Percentiles rank a stretch among this genome's conserved stretches.
Conservation (phyloP, 495 filamentous ascomycete genomes). For the Lepidopterella palustris region DNA sequence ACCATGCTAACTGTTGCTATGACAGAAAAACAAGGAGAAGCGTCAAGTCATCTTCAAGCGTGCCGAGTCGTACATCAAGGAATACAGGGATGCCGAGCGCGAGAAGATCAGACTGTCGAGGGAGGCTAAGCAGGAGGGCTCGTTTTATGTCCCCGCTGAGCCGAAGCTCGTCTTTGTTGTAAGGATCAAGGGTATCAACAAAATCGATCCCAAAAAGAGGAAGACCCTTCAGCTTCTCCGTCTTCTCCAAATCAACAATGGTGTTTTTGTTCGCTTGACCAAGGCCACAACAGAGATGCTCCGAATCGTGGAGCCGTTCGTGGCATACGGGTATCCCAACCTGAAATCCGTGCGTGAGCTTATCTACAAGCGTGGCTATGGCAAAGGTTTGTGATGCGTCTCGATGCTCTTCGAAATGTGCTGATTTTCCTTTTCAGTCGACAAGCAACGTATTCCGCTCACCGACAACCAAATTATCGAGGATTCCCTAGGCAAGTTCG, state of each 20-base stretch:
- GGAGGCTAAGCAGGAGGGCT: constrained; percentile 82
- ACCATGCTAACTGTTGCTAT: constrained; percentile 26
- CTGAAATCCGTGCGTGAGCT: constrained; percentile 98
- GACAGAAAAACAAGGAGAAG: constrained; percentile 93
- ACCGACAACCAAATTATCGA: constrained; percentile 98
- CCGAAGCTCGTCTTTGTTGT: constrained; percentile 95
- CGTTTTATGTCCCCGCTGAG: constrained; percentile 89
- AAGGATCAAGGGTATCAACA: constrained; percentile 99
- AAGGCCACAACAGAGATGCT: constrained; percentile 98
- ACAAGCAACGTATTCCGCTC: constrained; percentile 91
- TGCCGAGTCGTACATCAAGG: constrained; percentile 98
- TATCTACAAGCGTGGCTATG: constrained; percentile 99
- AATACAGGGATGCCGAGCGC: constrained; percentile 96
- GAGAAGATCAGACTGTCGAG: constrained; percentile 94
- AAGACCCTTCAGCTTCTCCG: constrained; percentile 99
- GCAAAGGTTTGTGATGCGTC: too few species aligned
- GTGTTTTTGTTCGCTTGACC: constrained; percentile 93
- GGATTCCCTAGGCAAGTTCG: constrained; percentile 91
- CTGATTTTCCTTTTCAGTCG: too few species aligned
- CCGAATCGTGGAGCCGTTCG: constrained; percentile 91
- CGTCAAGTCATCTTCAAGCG: constrained; percentile 98
- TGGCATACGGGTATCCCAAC: constrained; percentile 98
- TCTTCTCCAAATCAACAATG: constrained; percentile 99
- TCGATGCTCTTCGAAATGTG: too few species aligned
- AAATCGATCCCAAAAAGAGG: constrained; percentile 99